Evolutionary conservation across 495 filamentous ascomycete genomes (phyloP).

Genomic region (Pyrenopolyporus hunteri): DNA sequence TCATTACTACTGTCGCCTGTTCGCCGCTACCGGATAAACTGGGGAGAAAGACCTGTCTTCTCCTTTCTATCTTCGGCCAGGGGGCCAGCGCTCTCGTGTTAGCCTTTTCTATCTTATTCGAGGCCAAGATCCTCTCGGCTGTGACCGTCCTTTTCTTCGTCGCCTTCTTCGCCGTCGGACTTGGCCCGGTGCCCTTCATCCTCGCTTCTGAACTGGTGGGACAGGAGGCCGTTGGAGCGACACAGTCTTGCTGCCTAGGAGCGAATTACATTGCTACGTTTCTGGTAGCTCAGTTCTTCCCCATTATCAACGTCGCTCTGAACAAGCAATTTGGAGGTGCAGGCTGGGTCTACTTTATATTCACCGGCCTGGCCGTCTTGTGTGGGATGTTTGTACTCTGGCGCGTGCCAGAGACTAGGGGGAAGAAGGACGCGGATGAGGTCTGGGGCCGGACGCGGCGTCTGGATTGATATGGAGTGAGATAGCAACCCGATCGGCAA

Average conservation of each 20-base stretch:
- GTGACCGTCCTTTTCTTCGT: slow-evolving; percentile 85
- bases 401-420: slow-evolving; percentile 83
- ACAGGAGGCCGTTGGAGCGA: slow-evolving; percentile 84
- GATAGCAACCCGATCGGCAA: too few relatives aligned
- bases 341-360: slow-evolving; percentile 87
- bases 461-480: slow-evolving; percentile 51
- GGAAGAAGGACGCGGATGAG: slow-evolving; percentile 79
- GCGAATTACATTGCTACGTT: slow-evolving; percentile 94
- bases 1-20: slow-evolving; percentile 77
- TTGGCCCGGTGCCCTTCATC: slow-evolving; percentile 95
- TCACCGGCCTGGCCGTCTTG: slow-evolving; percentile 72
- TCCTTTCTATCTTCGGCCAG: slow-evolving; percentile 83
- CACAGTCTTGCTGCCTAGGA: slow-evolving; percentile 81
- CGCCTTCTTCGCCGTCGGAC: slow-evolving; percentile 83
- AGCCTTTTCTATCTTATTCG: slow-evolving; percentile 73
- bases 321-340: slow-evolving; percentile 64
- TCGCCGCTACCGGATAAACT: slow-evolving; percentile 86
- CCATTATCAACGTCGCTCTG: slow-evolving; percentile 75
- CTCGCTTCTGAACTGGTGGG: slow-evolving; percentile 87
- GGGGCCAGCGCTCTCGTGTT: slow-evolving; percentile 74
- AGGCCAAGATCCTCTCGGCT: slow-evolving; percentile 74
- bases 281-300: slow-evolving; percentile 91
- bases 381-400: slow-evolving; percentile 69
- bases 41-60: slow-evolving; percentile 81
- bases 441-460: slow-evolving; percentile 79